Evolutionary conservation across 2,329 filamentous ascomycete genomes (phyloP).

Genomic region (Claviceps pusilla): DNA sequence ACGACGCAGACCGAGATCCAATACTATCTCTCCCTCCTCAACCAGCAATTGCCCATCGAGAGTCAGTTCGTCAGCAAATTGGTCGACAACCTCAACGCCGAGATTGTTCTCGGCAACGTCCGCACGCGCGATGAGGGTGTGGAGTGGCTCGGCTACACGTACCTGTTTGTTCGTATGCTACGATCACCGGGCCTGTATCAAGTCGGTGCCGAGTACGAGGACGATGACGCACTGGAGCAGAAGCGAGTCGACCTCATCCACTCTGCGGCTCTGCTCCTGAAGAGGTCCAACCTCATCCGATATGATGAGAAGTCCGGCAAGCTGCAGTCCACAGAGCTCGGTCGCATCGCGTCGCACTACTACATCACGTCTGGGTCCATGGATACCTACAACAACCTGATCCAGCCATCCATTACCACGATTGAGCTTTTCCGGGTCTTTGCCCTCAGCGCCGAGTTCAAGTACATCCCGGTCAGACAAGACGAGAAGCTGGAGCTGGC

Average conservation of each 20-base stretch:
- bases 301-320: conserved; percentile 90
- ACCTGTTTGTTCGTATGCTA: conserved; percentile 94
- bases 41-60: conserved; percentile 94
- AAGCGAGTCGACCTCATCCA: conserved; percentile 96
- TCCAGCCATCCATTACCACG: conserved; percentile 80
- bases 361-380: conserved; percentile 96
- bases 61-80: conserved; percentile 87
- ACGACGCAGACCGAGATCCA: conserved; percentile 90
- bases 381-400: conserved; percentile 90
- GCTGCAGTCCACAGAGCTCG: conserved; percentile 81
- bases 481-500: conserved; percentile 95
- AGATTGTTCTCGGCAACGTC: conserved; percentile 87
- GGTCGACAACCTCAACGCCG: conserved; percentile 91
- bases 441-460: conserved; percentile 92
- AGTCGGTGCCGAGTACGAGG: conserved; percentile 88
- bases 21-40: conserved; percentile 91
- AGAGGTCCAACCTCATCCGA: conserved; percentile 78
- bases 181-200: conserved; percentile 89
- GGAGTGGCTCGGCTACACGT: conserved; percentile 98
- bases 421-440: conserved; percentile 97
- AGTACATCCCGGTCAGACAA: conserved; percentile 93
- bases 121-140: conserved; percentile 86
- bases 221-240: conserved; percentile 82
- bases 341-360: conserved; percentile 92
- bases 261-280: conserved; percentile 74